Evolutionary conservation across 495 filamentous ascomycete species (phyloP).

Genomic region (Bacidia rubella): DNA sequence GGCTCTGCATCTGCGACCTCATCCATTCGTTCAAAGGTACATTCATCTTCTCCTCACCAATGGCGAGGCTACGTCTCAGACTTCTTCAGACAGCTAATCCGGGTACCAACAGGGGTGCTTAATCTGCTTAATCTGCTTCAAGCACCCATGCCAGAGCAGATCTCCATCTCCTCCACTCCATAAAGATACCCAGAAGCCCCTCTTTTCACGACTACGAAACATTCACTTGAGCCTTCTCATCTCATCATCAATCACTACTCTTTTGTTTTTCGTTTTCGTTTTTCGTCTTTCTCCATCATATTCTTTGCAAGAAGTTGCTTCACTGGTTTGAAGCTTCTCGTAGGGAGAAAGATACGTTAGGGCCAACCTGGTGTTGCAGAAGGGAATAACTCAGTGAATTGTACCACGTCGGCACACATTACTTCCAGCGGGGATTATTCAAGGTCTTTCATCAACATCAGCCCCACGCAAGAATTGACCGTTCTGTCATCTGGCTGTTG

Average conservation of each 20-base stretch:
- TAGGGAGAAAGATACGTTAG: not conserved
- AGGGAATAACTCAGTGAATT: not conserved
- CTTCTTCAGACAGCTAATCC: slow-evolving; percentile 14
- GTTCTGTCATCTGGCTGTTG: slow-evolving; percentile 1
- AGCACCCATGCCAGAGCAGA: slow-evolving; percentile 13
- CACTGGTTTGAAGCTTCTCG: slow-evolving; percentile 16
- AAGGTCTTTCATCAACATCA: not conserved
- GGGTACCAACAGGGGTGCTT: slow-evolving; percentile 11
- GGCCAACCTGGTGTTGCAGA: not conserved
- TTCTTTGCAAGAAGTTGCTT: slow-evolving; percentile 8
- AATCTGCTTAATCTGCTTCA: slow-evolving; percentile 13
- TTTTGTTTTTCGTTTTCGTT: not conserved
- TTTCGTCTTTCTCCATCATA: not conserved
- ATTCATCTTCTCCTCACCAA: slow-evolving; percentile 13
- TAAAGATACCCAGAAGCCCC: slow-evolving; percentile 11
- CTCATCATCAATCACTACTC: slow-evolving; percentile 1
- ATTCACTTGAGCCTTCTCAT: slow-evolving; percentile 9
- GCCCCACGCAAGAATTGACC: not conserved
- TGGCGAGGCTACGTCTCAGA: slow-evolving; percentile 3
- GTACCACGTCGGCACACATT: not conserved
- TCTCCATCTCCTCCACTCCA: slow-evolving; percentile 11
- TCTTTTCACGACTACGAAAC: slow-evolving; percentile 8
- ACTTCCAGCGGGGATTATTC: not conserved
- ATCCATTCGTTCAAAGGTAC: not conserved
- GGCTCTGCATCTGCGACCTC: slow-evolving; percentile 1